A percentile compares a stretch with the other conserved stretches of the same genome.
These are phyloP conservation scores for Pichia gijzeniarum DNA, from an alignment of 805 yeast species.

Conservation along the genomic window DNA sequence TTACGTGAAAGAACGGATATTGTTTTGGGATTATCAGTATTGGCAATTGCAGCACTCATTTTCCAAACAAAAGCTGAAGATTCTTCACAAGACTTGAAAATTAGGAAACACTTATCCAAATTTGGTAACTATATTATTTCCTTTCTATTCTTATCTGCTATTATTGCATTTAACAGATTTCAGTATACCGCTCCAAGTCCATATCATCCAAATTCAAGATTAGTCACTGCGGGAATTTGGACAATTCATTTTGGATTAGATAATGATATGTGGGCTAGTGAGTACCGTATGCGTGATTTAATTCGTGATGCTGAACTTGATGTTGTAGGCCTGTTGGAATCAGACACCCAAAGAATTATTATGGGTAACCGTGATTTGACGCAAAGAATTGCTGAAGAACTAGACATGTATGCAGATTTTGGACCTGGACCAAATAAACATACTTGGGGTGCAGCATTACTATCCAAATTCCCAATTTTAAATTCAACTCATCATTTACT, in stretches of 20 bases:
- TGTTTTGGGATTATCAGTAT: conserved; percentile 52
- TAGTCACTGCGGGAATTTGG: conserved; percentile 96
- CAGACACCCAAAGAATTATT: conserved; percentile 87
- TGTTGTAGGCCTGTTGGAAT: conserved; percentile 83
- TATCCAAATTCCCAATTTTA: conserved; percentile 91
- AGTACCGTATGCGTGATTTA: conserved; percentile 79
- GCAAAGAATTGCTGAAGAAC: conserved; percentile 83
- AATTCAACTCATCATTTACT: conserved; percentile 84
- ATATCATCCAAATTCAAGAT: conserved; percentile 58
- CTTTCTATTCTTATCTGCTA: conserved; percentile 39
- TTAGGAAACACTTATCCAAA: conserved; percentile 11
- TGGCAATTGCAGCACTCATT: conserved; percentile 45
- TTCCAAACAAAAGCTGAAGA: conserved; percentile 18
- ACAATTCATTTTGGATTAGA: conserved; percentile 96
- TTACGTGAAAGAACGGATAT: conserved; percentile 85
- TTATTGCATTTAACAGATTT: conserved; percentile 51
- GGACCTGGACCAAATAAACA: conserved; percentile 98
- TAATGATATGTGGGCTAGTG: conserved; percentile 97
- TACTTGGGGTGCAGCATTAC: conserved; percentile 94
- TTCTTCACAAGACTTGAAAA: background rate
- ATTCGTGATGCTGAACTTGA: conserved; percentile 84
- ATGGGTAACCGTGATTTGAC: conserved; percentile 96
- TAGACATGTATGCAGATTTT: conserved; percentile 91
- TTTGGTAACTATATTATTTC: conserved; percentile 25
- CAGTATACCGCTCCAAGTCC: conserved; percentile 60